Evolutionary conservation across 345 rosid genomes (phyloP), one percentile per base, ranked within the genome.

Genomic region (Eucalyptus shirleyi): DNA sequence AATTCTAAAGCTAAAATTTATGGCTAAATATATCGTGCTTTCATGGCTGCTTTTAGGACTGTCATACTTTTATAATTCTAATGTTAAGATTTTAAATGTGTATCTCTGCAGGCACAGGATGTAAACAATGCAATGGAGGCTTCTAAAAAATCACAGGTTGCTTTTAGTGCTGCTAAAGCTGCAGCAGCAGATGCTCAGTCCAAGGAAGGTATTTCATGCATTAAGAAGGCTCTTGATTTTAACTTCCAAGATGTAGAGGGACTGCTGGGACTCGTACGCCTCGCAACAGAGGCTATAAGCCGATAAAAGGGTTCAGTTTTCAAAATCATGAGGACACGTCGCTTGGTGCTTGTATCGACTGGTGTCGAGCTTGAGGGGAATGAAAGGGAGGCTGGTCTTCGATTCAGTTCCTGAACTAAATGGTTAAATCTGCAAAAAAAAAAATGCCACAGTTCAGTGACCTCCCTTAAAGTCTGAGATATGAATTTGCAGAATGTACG

Each of bases 201-300:
- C 51, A 93, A 92, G 92, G 99, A 98, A 86, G 94, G 92, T 90
- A 90, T 96, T 87, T 87, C 91, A 88, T 94, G 96, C 56, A 93
- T 97, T 72, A 98, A 93, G 94, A 94, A 90, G 86, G 98, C 99
- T 88, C 97, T 98, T 92, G 99, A 98, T 94, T 97, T 94, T 90
- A 96, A 93, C 93, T 98, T 98, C 92, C 99, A 98, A 77, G 99
- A 98, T 86, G 92, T 98, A 86, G 98, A 96, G 88, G 98, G 96
- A 86, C 92, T 97, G 51, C 90, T 98, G 89, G 97, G 90, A 89
- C 92, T 96, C 90, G 97, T 98, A 90, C 94, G 96, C 92, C 94
- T 96, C 86, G 99, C 99, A 56, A 94, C 95, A 91, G 96, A 97
- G 89, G 97, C 97, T 89, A 96, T 94, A 85, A 92, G 94, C 93